phyloP scores from a whole-genome alignment of 1,284 basidiomycete species.

The Cystobasidium slooffiae region DNA sequence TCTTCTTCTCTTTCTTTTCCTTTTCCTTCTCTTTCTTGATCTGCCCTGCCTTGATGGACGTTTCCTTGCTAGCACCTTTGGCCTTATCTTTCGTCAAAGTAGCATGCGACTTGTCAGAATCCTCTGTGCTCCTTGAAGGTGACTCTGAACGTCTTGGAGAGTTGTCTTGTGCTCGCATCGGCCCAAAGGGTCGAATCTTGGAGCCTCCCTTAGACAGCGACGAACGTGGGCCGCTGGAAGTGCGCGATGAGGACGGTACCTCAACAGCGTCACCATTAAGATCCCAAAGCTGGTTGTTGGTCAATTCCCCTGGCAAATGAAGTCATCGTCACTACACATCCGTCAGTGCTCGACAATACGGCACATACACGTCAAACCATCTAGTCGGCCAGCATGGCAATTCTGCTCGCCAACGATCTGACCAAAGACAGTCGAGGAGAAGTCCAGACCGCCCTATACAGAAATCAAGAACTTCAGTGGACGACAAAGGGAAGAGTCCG shows the following conservation, averaged over 20 bases:
- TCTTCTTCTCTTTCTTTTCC: too few relatives aligned
- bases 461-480: background rate
- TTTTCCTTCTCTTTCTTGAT: background rate
- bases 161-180: too few relatives aligned
- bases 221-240: too few relatives aligned
- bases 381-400: constrained; percentile 16
- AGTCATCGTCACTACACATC: background rate
- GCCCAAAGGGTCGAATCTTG: too few relatives aligned
- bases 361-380: constrained; percentile 26
- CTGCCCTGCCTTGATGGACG: background rate
- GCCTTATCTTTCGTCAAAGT: too few relatives aligned
- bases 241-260: background rate
- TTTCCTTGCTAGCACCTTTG: background rate
- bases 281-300: constrained; percentile 21
- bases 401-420: constrained; percentile 26
- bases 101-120: background rate
- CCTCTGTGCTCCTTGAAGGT: background rate
- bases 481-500: background rate
- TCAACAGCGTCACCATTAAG: constrained; percentile 4
- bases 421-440: constrained; percentile 26
- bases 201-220: too few relatives aligned
- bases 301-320: constrained; percentile 2
- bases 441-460: constrained; percentile 31
- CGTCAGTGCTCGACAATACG: too few relatives aligned
- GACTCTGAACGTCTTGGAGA: too few relatives aligned